Conservation (phyloP, 495 filamentous ascomycete species). For the Choiromyces venosus region DNA sequence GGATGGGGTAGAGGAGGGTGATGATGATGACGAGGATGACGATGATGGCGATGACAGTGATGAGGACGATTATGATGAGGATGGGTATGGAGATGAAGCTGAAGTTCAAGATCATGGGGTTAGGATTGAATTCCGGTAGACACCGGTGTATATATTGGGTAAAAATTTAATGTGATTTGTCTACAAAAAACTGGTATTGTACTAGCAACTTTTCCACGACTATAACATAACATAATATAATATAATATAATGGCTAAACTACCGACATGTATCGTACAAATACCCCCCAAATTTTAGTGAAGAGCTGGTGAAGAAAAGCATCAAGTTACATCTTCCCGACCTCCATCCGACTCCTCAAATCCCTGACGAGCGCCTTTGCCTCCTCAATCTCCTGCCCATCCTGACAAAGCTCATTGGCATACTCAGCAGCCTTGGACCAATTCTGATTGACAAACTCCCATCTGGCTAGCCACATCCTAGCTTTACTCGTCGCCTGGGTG, state of each 20-base stretch:
- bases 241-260: neutral
- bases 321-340: constrained; percentile 40
- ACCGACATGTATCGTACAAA: neutral
- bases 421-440: constrained; percentile 66
- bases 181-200: neutral
- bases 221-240: too few relatives aligned
- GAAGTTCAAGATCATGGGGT: neutral
- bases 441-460: constrained; percentile 70
- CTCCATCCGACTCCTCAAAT: constrained; percentile 77
- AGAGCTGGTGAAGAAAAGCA: neutral
- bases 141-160: neutral
- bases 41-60: neutral
- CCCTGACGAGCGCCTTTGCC: constrained; percentile 88
- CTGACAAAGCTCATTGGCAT: constrained; percentile 86
- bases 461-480: constrained; percentile 87
- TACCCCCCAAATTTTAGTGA: neutral
- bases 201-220: neutral
- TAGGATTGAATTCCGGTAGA: neutral
- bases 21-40: neutral
- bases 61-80: neutral
- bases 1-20: constrained; percentile 38
- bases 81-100: neutral
- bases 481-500: constrained; percentile 81
- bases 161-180: neutral
- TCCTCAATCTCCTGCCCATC: constrained; percentile 98